Evolutionary conservation across 2,329 filamentous ascomycete genomes (phyloP).

Genomic region (Clonostachys chloroleuca): DNA sequence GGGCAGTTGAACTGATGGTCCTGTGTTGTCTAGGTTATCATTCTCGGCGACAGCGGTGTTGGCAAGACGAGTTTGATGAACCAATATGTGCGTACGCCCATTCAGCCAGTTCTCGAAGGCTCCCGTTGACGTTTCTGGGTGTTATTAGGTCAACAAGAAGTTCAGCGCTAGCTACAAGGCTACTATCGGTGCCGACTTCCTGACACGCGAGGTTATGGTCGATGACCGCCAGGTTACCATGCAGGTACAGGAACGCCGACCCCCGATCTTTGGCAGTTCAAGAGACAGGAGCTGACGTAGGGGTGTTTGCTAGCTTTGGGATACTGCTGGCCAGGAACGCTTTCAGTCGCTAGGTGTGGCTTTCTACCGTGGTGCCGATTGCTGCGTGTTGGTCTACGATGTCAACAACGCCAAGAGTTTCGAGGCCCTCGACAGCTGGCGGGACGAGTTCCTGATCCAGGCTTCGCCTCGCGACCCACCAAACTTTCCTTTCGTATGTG

Average conservation of each 20-base stretch:
- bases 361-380: constrained; percentile 96
- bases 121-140: not conserved
- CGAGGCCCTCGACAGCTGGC: constrained; percentile 96
- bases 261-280: not conserved
- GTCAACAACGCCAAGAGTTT: constrained; percentile 99
- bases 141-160: constrained; percentile 92
- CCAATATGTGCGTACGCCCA: constrained; percentile 81
- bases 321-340: constrained; percentile 93
- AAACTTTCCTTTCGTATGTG: constrained; percentile 90
- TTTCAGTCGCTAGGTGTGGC: constrained; percentile 97
- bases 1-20: no score
- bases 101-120: no score
- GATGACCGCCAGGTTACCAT: constrained; percentile 97
- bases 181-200: constrained; percentile 96
- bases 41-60: constrained; percentile 96
- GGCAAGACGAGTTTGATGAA: constrained; percentile 99
- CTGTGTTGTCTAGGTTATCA: constrained; percentile 70
- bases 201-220: constrained; percentile 95
- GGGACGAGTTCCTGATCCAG: constrained; percentile 97
- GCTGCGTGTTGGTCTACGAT: constrained; percentile 96
- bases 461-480: constrained; percentile 94
- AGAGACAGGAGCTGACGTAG: not conserved
- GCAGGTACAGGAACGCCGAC: constrained; percentile 61
- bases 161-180: constrained; percentile 99
- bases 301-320: constrained; percentile 70